Conservation (phyloP, 768 basidiomycete species). For the Hydnomerulius pinastri region DNA sequence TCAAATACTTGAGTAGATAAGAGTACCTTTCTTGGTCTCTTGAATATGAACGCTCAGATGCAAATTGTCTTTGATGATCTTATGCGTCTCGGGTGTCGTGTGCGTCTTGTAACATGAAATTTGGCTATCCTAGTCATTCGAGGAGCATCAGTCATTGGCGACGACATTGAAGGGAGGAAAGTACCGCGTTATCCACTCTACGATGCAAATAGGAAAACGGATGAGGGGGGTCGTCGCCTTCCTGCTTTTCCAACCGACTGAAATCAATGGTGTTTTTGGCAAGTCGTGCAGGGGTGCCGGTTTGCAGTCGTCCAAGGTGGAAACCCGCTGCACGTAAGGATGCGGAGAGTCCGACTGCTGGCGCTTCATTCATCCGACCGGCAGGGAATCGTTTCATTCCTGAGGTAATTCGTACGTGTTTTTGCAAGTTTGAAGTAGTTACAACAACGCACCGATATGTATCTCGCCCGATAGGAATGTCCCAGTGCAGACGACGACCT, state of each 20-base stretch:
- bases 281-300: constrained; percentile 84
- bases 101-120: constrained; percentile 69
- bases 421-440: not conserved
- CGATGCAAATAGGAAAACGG: constrained; percentile 79
- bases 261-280: constrained; percentile 74
- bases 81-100: constrained; percentile 74
- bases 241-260: constrained; percentile 56
- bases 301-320: constrained; percentile 80
- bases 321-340: constrained; percentile 78
- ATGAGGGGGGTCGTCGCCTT: constrained; percentile 62
- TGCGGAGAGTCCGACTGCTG: constrained; percentile 72
- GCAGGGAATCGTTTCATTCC: constrained; percentile 77
- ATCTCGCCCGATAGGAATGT: constrained; percentile 92
- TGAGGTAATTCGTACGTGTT: constrained; percentile 24
- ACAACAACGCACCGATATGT: constrained; percentile 64
- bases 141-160: not conserved
- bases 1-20: not conserved
- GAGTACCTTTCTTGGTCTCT: constrained; percentile 84
- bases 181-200: constrained; percentile 70
- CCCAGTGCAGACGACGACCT: constrained; percentile 87
- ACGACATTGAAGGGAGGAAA: constrained; percentile 13
- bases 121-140: constrained; percentile 68
- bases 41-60: constrained; percentile 84
- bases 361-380: constrained; percentile 71
- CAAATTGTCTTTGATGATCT: constrained; percentile 72